Evolutionary conservation across 768 basidiomycete genomes (phyloP), one percentile per base, ranked within the genome.

Genomic region (Grammothele lineata): DNA sequence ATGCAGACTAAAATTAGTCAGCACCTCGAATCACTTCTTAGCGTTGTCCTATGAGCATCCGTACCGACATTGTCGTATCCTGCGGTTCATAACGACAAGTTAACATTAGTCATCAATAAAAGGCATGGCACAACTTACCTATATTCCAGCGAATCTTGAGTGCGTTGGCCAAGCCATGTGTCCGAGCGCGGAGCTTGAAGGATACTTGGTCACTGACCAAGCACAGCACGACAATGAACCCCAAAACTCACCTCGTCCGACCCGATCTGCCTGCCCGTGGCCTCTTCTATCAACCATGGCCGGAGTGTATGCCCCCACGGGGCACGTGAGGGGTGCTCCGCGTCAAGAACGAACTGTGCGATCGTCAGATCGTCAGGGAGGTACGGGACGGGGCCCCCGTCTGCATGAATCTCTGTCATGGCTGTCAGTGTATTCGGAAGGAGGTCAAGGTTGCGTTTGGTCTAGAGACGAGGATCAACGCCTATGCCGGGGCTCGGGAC

Each of bases 271-370:
- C 62, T 58, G 12, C 71, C 71, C 3, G 69, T 71, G 12, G 54
- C 56, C 40, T 73, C 68, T 27, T 75, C 74, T 23, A 75, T 63
- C 34, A 75, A 48, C 69, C 72, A 74, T 0, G 74, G 66, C 14
- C 45, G 46, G 6, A 35, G 57, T 23, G 48, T n/a, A 10, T 24
- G 42, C 19, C 47, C 50, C 25, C 62, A 60, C 17, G 58, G 50
- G 2, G 68, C 66, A 33, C 59, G 57, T 11, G 44, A 52, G 8
- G 63, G 64, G 39, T 69, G 65, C 9, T 68, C 62, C 12, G 49
- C 49, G 51, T 72, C 69, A 1, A 71, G 54, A 23, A 68, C 55
- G 53, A 71, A 70, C 48, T 71, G 69, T 19, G 56, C 60, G 5
- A 70, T 57, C 2, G 70, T 67, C 44, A 72, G 42, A 43, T 69